Conservation (phyloP, 257 asterid genomes). For the Haberlea rhodopensis region DNA sequence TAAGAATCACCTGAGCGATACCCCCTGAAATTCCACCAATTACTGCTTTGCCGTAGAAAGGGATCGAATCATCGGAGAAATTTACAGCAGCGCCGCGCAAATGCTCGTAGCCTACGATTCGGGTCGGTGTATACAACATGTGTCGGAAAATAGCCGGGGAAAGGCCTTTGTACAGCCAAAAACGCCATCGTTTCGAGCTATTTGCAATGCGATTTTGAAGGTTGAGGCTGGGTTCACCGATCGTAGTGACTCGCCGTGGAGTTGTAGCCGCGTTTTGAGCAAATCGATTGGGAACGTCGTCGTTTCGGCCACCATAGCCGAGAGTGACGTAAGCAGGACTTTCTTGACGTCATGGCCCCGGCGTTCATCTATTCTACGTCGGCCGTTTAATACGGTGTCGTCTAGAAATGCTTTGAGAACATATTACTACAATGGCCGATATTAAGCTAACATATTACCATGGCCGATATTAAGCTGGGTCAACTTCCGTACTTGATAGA, state of each 20-base stretch:
- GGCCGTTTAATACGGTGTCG: slow-evolving; percentile 19
- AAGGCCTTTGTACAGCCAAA: slow-evolving; percentile 60
- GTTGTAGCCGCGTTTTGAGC: slow-evolving; percentile 81
- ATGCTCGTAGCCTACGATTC: slow-evolving; percentile 76
- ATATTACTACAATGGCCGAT: too few relatives aligned
- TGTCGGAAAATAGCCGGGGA: slow-evolving; percentile 72
- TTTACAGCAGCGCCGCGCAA: slow-evolving; percentile 42
- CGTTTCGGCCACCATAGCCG: slow-evolving; percentile 78
- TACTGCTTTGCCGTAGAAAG: slow-evolving; percentile 53
- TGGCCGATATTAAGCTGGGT: background rate
- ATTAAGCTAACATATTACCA: too few relatives aligned
- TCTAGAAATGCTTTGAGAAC: background rate
- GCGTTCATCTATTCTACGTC: slow-evolving; percentile 9
- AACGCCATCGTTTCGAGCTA: slow-evolving; percentile 55
- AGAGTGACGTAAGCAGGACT: slow-evolving; percentile 58
- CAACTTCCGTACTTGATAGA: background rate
- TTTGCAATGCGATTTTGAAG: slow-evolving; percentile 40
- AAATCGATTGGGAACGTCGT: slow-evolving; percentile 84
- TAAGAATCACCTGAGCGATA: slow-evolving; percentile 72
- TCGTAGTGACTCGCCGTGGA: slow-evolving; percentile 56
- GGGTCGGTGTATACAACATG: slow-evolving; percentile 70
- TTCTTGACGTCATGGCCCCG: slow-evolving; percentile 35
- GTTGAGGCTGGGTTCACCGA: slow-evolving; percentile 41
- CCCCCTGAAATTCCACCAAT: slow-evolving; percentile 81
- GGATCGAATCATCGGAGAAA: slow-evolving; percentile 38